A percentile compares a stretch with the other conserved stretches of the same genome.
Conservation (phyloP, 2,329 filamentous ascomycete species). For the Cercospora berteroae region DNA sequence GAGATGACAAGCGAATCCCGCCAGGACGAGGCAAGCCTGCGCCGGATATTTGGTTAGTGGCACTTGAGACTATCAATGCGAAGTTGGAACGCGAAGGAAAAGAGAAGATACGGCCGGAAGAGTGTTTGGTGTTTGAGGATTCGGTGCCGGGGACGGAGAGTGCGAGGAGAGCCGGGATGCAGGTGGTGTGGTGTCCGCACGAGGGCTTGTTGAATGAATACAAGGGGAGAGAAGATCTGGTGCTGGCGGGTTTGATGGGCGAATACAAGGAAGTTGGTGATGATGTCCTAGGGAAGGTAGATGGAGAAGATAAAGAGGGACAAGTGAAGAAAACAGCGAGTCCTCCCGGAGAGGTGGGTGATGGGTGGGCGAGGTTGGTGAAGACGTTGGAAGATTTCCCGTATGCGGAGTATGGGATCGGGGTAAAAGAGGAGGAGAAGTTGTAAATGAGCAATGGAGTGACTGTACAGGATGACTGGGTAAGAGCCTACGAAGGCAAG, state of each 20-base stretch:
- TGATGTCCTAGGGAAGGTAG: slow-evolving; percentile 29
- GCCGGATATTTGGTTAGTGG: slow-evolving; percentile 90
- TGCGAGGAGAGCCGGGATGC: slow-evolving; percentile 87
- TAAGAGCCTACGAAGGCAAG: background rate
- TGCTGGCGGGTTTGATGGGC: slow-evolving; percentile 78
- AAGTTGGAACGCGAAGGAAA: slow-evolving; percentile 58
- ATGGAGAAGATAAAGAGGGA: slow-evolving; percentile 27
- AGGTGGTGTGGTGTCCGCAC: slow-evolving; percentile 90
- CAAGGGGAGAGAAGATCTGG: slow-evolving; percentile 70
- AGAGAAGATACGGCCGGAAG: slow-evolving; percentile 68
- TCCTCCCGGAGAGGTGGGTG: slow-evolving; percentile 54
- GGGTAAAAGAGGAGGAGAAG: slow-evolving; percentile 22
- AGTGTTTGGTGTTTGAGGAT: slow-evolving; percentile 96
- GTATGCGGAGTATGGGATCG: slow-evolving; percentile 59
- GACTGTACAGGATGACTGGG: background rate
- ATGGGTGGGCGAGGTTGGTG: slow-evolving; percentile 60
- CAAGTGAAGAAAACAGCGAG: slow-evolving; percentile 20
- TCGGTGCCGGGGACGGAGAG: slow-evolving; percentile 90
- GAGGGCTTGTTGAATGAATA: slow-evolving; percentile 74
- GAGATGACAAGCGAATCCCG: slow-evolving; percentile 77
- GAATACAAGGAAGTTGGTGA: slow-evolving; percentile 55
- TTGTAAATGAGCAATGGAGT: slow-evolving; percentile 9
- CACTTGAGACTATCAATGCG: slow-evolving; percentile 79
- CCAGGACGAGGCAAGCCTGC: slow-evolving; percentile 86
- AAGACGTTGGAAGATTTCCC: slow-evolving; percentile 58